phyloP scores from a whole-genome alignment of 2,329 filamentous ascomycete species.

The Davidsoniella virescens region DNA sequence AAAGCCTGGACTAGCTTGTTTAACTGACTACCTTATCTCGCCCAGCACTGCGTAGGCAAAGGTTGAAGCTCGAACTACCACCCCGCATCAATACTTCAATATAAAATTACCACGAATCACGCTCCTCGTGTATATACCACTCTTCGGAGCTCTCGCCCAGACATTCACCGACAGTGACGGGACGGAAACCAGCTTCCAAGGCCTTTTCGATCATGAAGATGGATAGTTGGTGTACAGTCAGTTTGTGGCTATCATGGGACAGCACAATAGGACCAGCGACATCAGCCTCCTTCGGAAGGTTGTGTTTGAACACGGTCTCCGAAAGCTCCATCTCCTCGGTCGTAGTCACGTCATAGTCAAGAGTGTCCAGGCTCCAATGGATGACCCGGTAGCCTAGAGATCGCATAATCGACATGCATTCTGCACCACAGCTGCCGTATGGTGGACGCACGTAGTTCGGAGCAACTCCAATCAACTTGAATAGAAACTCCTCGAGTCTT shows the following conservation, averaged over 20 bases:
- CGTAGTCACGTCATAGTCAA: constrained; percentile 39
- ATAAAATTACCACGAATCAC: too few species aligned
- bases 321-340: constrained; percentile 32
- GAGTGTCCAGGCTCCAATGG: constrained; percentile 42
- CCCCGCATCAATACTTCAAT: too few species aligned
- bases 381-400: constrained; percentile 37
- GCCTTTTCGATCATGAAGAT: constrained; percentile 13
- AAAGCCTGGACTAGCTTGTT: too few species aligned
- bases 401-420: constrained; percentile 21
- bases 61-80: too few species aligned
- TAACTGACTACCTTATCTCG: too few species aligned
- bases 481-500: constrained; percentile 29
- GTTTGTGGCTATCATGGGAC: constrained; percentile 33
- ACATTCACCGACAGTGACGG: constrained; percentile 27
- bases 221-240: constrained; percentile 28
- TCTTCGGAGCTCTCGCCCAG: constrained; percentile 33
- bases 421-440: constrained; percentile 26
- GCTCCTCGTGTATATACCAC: constrained; percentile 29
- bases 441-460: constrained; percentile 30
- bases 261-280: constrained; percentile 32
- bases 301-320: constrained; percentile 22
- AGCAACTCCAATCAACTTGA: constrained; percentile 25
- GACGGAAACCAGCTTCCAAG: constrained; percentile 7
- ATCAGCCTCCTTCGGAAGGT: constrained; percentile 13
- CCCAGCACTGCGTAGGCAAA: too few species aligned